A percentile compares a stretch with the other conserved stretches of the same genome.
Evolutionary conservation across 148 eudicot species (phyloP).

Genomic region (Fagopyrum tataricum): DNA sequence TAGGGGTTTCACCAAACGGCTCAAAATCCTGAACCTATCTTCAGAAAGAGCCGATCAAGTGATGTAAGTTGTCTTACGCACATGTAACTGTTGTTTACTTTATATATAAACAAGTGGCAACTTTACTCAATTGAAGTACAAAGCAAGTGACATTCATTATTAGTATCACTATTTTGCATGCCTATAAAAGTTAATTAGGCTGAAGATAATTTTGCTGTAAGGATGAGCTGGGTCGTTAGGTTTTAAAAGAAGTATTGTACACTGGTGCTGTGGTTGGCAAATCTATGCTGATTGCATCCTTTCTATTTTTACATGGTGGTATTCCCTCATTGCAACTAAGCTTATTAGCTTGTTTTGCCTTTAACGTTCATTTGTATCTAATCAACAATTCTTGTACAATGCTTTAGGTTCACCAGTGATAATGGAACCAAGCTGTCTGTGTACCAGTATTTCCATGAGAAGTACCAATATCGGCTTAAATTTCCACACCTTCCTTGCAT

Average conservation of each 20-base stretch:
- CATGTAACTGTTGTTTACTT: not conserved
- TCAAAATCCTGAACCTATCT: slow-evolving; percentile 48
- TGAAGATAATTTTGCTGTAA: not conserved
- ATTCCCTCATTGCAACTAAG: too few species aligned
- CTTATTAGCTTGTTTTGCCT: not conserved
- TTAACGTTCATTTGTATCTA: not conserved
- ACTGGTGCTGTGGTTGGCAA: not conserved
- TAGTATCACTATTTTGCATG: not conserved
- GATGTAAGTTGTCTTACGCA: slow-evolving; percentile 30
- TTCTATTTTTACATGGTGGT: not conserved
- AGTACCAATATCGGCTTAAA: slow-evolving; percentile 33
- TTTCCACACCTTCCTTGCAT: slow-evolving; percentile 53
- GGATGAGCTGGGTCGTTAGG: not conserved
- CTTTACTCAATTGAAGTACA: not conserved
- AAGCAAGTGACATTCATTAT: not conserved
- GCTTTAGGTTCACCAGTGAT: not conserved
- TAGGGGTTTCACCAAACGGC: slow-evolving; percentile 23
- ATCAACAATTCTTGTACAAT: not conserved
- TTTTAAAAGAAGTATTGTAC: not conserved
- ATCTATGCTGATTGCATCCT: not conserved
- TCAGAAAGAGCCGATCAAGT: slow-evolving; percentile 29
- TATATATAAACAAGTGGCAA: not conserved
- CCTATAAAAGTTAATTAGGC: not conserved
- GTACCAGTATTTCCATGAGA: slow-evolving; percentile 41
- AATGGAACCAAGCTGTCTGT: slow-evolving; percentile 33